Percentiles rank a stretch among this genome's conserved stretches.
phyloP scores from a whole-genome alignment of 352 stramenopile species.

The Aphanomyces cochlioides region DNA sequence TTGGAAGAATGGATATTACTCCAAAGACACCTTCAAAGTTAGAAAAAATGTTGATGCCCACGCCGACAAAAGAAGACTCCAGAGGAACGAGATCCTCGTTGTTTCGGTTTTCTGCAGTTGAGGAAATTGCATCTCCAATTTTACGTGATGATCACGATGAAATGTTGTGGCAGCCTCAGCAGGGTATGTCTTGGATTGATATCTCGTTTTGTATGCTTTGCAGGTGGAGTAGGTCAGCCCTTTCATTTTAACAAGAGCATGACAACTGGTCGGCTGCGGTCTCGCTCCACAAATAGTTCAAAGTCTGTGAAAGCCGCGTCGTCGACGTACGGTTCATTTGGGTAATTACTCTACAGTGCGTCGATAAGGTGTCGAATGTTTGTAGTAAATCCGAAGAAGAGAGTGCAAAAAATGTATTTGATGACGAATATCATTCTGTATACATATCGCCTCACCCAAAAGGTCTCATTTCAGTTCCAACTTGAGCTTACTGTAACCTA shows the following conservation, averaged over 20 bases:
- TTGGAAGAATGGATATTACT: too few relatives aligned
- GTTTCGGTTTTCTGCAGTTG: constrained; percentile 21
- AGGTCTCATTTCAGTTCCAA: constrained; percentile 33
- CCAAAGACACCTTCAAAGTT: too few relatives aligned
- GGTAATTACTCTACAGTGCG: background rate
- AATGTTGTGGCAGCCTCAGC: constrained; percentile 22
- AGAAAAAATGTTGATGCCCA: too few relatives aligned
- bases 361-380: too few relatives aligned
- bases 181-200: constrained; percentile 18
- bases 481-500: background rate
- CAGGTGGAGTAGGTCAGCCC: background rate
- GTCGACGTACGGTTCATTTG: constrained; percentile 7
- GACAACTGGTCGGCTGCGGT: background rate
- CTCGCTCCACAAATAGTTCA: constrained; percentile 16
- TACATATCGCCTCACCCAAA: constrained; percentile 63
- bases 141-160: constrained; percentile 29
- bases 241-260: constrained; percentile 17
- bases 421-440: constrained; percentile 71
- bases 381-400: background rate
- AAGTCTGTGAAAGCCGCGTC: background rate
- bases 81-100: background rate
- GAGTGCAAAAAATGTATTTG: constrained; percentile 36
- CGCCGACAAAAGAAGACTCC: too few relatives aligned
- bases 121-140: constrained; percentile 23
- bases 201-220: background rate